These are phyloP conservation scores for Hyaloscypha hepaticicola DNA, from an alignment of 495 filamentous ascomycete species.

Conservation along the genomic window DNA sequence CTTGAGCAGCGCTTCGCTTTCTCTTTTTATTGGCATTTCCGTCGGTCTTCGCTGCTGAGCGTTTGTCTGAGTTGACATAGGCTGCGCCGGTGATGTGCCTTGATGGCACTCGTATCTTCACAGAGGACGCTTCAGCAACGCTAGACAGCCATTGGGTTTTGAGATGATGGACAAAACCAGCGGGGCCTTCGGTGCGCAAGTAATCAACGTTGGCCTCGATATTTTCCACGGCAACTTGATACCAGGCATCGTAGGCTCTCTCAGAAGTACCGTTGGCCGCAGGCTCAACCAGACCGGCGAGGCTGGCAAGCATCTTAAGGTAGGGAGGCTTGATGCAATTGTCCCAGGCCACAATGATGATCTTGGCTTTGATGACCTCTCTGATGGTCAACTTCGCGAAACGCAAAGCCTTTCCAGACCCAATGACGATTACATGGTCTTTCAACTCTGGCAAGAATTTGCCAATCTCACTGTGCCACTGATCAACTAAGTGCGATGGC, in stretches of 20 bases:
- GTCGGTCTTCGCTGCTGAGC: neutral
- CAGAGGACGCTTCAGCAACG: slow-evolving; percentile 22
- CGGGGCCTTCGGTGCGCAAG: slow-evolving; percentile 24
- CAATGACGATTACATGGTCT: slow-evolving; percentile 44
- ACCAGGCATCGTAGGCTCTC: slow-evolving; percentile 52
- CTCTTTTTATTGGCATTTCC: neutral
- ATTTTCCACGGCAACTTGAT: slow-evolving; percentile 41
- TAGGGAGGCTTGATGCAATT: slow-evolving; percentile 49
- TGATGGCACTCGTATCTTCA: slow-evolving; percentile 9
- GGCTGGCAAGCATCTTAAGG: slow-evolving; percentile 46
- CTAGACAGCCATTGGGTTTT: slow-evolving; percentile 2
- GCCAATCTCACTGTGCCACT: slow-evolving; percentile 63
- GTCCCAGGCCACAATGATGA: slow-evolving; percentile 53
- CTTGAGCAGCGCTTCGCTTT: neutral
- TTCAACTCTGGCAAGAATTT: slow-evolving; percentile 49
- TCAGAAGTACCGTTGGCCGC: slow-evolving; percentile 38
- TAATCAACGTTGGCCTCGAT: slow-evolving; percentile 43
- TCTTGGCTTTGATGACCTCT: slow-evolving; percentile 49
- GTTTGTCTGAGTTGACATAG: neutral
- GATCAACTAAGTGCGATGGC: slow-evolving; percentile 58
- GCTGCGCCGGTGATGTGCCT: slow-evolving; percentile 10
- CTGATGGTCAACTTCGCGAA: slow-evolving; percentile 42
- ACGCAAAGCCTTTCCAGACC: slow-evolving; percentile 32
- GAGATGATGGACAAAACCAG: neutral
- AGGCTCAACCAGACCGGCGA: slow-evolving; percentile 44